Evolutionary conservation across 305 asterid species (phyloP), one percentile per base, ranked within the genome.

Genomic region (Fraxinus xanthoxyloides): DNA sequence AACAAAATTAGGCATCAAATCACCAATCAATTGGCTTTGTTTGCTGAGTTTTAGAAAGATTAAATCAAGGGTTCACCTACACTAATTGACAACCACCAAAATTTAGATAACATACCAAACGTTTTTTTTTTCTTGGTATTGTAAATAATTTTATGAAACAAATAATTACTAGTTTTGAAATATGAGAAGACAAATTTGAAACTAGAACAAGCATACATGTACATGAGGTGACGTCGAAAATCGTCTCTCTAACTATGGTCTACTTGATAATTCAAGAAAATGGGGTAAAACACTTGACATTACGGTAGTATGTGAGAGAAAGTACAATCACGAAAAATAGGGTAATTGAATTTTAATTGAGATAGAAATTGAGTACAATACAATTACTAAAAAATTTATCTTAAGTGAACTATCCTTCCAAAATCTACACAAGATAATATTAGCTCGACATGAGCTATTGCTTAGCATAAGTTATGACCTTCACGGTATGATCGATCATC

Each of bases 41-140:
- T 85, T 86, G 84, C 67, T 54, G 56, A 77, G 23, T 72, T 78
- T 75, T 28, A 69, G 35, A 40, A 72, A 78, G 81, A 78, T 34
- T 72, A 48, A 54, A 84, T 56, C 80, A 76, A 26, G 77, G 3
- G 80, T 38, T 81, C 81, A 77, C 81, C 40, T n/a, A 75, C 67
- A 59, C 72, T 76, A 76, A 81, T 75, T 79, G 81, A 80, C 80
- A 77, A 74, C 87, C 46, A 84, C 84, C 88, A 81, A 84, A 85
- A 85, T 79, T 79, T 82, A 79, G 89, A 81, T 84, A 80, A 85
- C 82, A 78, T 90, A 85, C 86, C 89, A 86, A 87, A 89, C 82
- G 75, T 72, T 7, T 13, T 38, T 38, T 38, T 12, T 28, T 28
- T 15, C 2, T 69, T 69, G 40, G 40, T 30, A 69, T 15, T 9